Conservation (phyloP, 2,329 filamentous ascomycete species). For the Calcarisporium arbuscula region DNA sequence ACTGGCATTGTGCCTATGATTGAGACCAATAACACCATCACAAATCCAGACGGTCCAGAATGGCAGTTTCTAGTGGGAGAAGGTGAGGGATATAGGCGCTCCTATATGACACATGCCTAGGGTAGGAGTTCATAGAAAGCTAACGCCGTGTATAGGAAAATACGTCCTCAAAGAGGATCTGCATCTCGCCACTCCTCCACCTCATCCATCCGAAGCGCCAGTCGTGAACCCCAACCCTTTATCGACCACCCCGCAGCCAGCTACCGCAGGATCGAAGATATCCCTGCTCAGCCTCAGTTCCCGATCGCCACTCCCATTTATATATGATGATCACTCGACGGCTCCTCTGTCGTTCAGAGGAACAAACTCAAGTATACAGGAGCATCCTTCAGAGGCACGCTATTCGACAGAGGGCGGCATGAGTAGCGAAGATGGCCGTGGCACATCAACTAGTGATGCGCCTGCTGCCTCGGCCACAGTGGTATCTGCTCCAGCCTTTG, state of each 20-base stretch:
- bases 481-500: slow-evolving; percentile 63
- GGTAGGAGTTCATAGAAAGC: no score
- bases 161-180: slow-evolving; percentile 89
- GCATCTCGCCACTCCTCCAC: slow-evolving; percentile 86
- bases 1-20: slow-evolving; percentile 68
- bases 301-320: slow-evolving; percentile 48
- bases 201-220: slow-evolving; percentile 89
- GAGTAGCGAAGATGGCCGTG: slow-evolving; percentile 50
- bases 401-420: slow-evolving; percentile 54
- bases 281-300: slow-evolving; percentile 69
- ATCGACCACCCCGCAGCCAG: slow-evolving; percentile 76
- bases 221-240: slow-evolving; percentile 85
- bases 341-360: slow-evolving; percentile 40
- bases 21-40: slow-evolving; percentile 88
- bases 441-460: slow-evolving; percentile 46
- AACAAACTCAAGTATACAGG: slow-evolving; percentile 47
- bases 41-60: slow-evolving; percentile 72
- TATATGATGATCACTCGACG: slow-evolving; percentile 49
- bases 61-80: slow-evolving; percentile 91
- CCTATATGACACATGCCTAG: no score
- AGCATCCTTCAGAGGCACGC: slow-evolving; percentile 54
- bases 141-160: slow-evolving; percentile 60
- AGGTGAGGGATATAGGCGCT: slow-evolving; percentile 47
- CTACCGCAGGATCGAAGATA: slow-evolving; percentile 75
- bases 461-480: slow-evolving; percentile 31